Evolutionary conservation across 2,329 filamentous ascomycete genomes (phyloP).

Genomic region (Fusarium sarcochroum): DNA sequence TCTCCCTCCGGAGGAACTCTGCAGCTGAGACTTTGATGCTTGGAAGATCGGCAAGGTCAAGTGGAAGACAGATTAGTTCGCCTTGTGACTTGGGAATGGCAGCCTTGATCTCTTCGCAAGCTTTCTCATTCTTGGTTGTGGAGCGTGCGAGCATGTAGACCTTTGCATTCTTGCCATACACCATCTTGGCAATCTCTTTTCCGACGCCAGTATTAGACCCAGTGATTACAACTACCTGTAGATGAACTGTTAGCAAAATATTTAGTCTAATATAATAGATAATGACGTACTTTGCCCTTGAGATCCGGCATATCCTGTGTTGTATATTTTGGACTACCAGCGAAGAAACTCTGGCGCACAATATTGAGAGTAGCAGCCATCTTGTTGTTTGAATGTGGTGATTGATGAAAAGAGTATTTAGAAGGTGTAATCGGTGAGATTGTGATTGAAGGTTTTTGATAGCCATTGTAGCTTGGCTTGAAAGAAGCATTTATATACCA

Average conservation of each 20-base stretch:
- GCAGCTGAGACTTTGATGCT: slow-evolving; percentile 48
- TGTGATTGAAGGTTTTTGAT: too few relatives aligned
- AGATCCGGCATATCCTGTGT: slow-evolving; percentile 75
- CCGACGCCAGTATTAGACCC: slow-evolving; percentile 60
- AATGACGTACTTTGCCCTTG: slow-evolving; percentile 62
- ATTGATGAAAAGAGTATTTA: too few relatives aligned
- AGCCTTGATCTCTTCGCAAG: slow-evolving; percentile 60
- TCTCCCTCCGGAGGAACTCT: slow-evolving; percentile 41
- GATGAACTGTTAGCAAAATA: background rate
- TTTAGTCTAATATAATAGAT: background rate
- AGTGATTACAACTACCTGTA: slow-evolving; percentile 65
- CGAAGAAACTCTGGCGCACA: slow-evolving; percentile 24
- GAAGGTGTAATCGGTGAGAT: too few relatives aligned
- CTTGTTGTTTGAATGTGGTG: rapidly evolving
- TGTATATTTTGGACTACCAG: slow-evolving; percentile 43
- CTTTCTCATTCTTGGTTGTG: slow-evolving; percentile 56
- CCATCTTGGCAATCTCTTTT: slow-evolving; percentile 64
- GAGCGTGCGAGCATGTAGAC: slow-evolving; percentile 68
- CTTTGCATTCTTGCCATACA: slow-evolving; percentile 67
- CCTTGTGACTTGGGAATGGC: slow-evolving; percentile 53
- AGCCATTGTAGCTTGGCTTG: too few relatives aligned
- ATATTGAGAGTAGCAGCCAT: slow-evolving; percentile 9
- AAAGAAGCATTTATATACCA: too few relatives aligned
- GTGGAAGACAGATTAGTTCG: slow-evolving; percentile 56
- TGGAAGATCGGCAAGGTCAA: slow-evolving; percentile 58